These are phyloP conservation scores for Vachellia collinsii DNA, from an alignment of 306 rosid genomes.

Conservation along the genomic window DNA sequence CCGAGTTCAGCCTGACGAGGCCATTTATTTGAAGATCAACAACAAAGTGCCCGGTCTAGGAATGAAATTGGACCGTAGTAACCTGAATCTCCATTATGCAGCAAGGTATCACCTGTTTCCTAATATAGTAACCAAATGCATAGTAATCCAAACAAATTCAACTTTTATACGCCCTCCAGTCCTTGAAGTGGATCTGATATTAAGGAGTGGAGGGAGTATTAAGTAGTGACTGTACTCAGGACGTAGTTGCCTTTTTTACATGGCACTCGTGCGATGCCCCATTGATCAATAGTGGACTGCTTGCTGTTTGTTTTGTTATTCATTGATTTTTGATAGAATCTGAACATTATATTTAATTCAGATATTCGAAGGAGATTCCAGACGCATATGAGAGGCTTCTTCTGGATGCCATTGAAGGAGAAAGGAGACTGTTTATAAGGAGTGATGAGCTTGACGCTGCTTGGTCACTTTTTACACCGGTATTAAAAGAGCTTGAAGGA, in stretches of 20 bases:
- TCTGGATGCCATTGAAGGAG: conserved; percentile 90
- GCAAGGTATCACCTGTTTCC: conserved; percentile 62
- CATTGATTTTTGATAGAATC: background rate
- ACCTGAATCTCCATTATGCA: conserved; percentile 85
- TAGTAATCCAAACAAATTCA: conserved; percentile 8
- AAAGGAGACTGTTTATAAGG: conserved; percentile 86
- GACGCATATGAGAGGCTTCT: conserved; percentile 94
- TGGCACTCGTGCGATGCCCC: conserved; percentile 8
- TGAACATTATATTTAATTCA: conserved; percentile 33
- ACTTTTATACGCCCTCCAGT: background rate
- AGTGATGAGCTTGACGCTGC: conserved; percentile 90
- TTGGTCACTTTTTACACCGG: conserved; percentile 88
- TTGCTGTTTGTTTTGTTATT: background rate
- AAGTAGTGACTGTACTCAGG: background rate
- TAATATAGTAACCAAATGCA: background rate
- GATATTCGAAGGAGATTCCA: conserved; percentile 90
- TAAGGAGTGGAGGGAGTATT: background rate
- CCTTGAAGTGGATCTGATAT: no score
- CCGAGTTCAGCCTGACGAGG: conserved; percentile 94
- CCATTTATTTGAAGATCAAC: conserved; percentile 82
- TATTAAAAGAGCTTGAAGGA: conserved; percentile 72
- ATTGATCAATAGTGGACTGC: background rate
- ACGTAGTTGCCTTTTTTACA: background rate
- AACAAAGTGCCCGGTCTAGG: conserved; percentile 92
- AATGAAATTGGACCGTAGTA: conserved; percentile 85